Base-by-base conservation (phyloP, 2,329 filamentous ascomycete species). In the Paracorniculantispora psalliotae region DNA sequence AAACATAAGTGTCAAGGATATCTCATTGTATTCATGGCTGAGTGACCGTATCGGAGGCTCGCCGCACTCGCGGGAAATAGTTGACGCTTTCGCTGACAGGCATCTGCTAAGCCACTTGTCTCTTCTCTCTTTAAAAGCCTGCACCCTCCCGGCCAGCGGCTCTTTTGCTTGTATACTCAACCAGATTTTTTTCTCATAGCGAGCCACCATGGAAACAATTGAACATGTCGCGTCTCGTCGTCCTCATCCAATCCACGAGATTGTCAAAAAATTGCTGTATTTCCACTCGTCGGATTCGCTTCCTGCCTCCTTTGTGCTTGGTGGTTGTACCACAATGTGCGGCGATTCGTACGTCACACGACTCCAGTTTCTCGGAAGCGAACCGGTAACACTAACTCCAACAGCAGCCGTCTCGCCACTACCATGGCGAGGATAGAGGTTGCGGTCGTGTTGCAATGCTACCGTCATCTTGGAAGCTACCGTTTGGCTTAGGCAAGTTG, bases 361-460 rank as follows among this genome's bases (percentile, higher is more conserved):
- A 13, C 47, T 41, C 30, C 17, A 8, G 19, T 30, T 33, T 0
- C n/a, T n/a, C 37, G 2, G 17, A 12, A 21, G 25, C 25, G 21
- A 21, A 12, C 4, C 21, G 21, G 21, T n/a, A 4, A 19, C 8
- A 23, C 50, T 41, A 30, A 43, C 33, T 19, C 28, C 2, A 41
- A 33, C 25, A 1, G 15, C 21, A 57, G 54, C 54, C 54, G 30
- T 57, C 54, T 9, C 44, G 54, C 44, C 54, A 57, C 12, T 19
- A 57, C n/a, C 54, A 57, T 43, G 54, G 54, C 0, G 54, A 57
- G 33, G 43, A 49, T 33, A 25, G 44, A 48, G 54, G 54, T 15
- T 57, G 54, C 25, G 57, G 57, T 13, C 57, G 57, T n/a, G 37
- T 59, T 8, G 39, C 21, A 2, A 59, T 59, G 43, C 57, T 59